phyloP scores from a whole-genome alignment of 352 stramenopile genomes.

The Phytophthora colocasiae region DNA sequence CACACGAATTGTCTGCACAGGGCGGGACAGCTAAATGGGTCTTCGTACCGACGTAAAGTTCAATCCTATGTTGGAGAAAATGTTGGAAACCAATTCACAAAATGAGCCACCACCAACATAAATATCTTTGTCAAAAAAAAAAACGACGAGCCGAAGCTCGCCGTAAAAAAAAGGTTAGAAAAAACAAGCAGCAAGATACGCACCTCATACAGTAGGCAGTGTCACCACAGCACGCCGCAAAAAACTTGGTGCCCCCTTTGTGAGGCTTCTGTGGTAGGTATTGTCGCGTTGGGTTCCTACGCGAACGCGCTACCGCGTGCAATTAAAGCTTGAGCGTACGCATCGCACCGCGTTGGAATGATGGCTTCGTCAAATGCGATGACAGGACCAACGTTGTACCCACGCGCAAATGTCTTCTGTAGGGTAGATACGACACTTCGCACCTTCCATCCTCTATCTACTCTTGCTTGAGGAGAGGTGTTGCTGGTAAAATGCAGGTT shows the following conservation, averaged over 20 bases:
- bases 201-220: slow-evolving; percentile 10
- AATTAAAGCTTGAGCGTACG: too few species aligned
- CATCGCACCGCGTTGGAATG: too few species aligned
- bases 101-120: slow-evolving; percentile 6
- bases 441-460: slow-evolving; percentile 2
- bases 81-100: neutral
- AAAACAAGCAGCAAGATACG: neutral
- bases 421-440: neutral
- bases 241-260: slow-evolving; percentile 13
- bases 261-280: slow-evolving; percentile 6
- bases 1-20: slow-evolving; percentile 1
- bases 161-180: neutral
- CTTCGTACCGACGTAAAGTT: slow-evolving; percentile 1
- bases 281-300: slow-evolving; percentile 4
- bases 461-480: neutral
- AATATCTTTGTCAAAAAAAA: slow-evolving; percentile 7
- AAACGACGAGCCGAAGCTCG: neutral
- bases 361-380: slow-evolving; percentile 12
- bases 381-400: neutral
- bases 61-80: slow-evolving; percentile 16
- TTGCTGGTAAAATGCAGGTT: slow-evolving; percentile 7
- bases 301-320: too few species aligned
- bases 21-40: neutral
- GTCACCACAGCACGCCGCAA: neutral
- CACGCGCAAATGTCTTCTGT: slow-evolving; percentile 3